These are phyloP conservation scores for Floccularia luteovirens DNA, from an alignment of 768 basidiomycete species.

Conservation along the genomic window DNA sequence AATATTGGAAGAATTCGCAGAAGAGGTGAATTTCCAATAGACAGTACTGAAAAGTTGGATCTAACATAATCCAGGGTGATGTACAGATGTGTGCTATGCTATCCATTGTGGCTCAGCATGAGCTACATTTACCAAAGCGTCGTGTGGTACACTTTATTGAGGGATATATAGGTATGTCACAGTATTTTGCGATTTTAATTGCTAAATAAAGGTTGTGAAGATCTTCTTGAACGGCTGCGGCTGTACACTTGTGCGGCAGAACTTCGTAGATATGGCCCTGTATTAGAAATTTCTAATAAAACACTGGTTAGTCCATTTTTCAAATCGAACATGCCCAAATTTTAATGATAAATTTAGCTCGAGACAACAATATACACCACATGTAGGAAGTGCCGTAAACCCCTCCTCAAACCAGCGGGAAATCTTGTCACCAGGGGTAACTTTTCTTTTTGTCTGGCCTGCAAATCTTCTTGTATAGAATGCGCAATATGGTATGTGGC, in stretches of 20 bases:
- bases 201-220: conserved; percentile 25
- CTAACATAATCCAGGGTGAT: conserved; percentile 47
- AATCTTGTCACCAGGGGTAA: conserved; percentile 27
- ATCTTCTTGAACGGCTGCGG: conserved; percentile 53
- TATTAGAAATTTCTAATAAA: conserved; percentile 40
- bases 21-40: conserved; percentile 34
- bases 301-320: conserved; percentile 38
- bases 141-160: conserved; percentile 52
- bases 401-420: conserved; percentile 37
- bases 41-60: background rate
- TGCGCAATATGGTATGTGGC: conserved; percentile 68
- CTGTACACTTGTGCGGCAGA: conserved; percentile 67
- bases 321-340: conserved; percentile 1
- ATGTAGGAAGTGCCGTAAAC: conserved; percentile 65
- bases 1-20: conserved; percentile 53
- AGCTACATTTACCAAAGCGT: conserved; percentile 39
- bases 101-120: conserved; percentile 48
- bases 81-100: conserved; percentile 77
- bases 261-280: conserved; percentile 54
- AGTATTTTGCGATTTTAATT: background rate
- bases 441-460: conserved; percentile 52
- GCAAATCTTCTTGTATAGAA: conserved; percentile 33
- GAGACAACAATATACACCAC: conserved; percentile 66
- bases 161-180: conserved; percentile 59
- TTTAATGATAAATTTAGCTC: conserved; percentile 30